Evolutionary conservation across 164 flowering plant genomes (phyloP).

Genomic region (Vitis labrusca): DNA sequence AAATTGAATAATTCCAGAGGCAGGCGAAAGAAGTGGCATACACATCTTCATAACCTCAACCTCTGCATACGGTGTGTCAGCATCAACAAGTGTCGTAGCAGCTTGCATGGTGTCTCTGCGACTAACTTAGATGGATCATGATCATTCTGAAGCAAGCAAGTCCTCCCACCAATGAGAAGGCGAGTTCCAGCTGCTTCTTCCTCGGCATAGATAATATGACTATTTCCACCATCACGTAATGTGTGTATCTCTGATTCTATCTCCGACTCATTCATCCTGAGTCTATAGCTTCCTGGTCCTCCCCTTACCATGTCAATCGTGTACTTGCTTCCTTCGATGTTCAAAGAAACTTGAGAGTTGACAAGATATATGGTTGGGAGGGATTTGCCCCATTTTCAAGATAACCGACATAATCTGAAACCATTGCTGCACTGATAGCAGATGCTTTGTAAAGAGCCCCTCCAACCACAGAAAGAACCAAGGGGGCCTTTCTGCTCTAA

Average conservation of each 20-base stretch:
- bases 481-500: slow-evolving; percentile 99
- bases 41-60: slow-evolving; percentile 99
- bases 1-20: slow-evolving; percentile 85
- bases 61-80: slow-evolving; percentile 96
- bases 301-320: slow-evolving; percentile 93
- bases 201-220: slow-evolving; percentile 98
- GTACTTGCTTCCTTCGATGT: slow-evolving; percentile 98
- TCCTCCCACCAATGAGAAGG: slow-evolving; percentile 98
- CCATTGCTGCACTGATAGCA: slow-evolving; percentile 89
- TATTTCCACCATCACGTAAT: slow-evolving; percentile 98
- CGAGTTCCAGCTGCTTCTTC: slow-evolving; percentile 99
- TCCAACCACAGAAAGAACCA: slow-evolving; percentile 99
- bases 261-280: slow-evolving; percentile 85
- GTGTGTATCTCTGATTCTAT: slow-evolving; percentile 97
- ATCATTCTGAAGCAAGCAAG: slow-evolving; percentile 99
- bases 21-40: slow-evolving; percentile 98
- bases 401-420: slow-evolving; percentile 96
- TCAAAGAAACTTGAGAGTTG: slow-evolving; percentile 84
- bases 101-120: slow-evolving; percentile 99
- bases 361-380: slow-evolving; percentile 98
- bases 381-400: slow-evolving; percentile 98
- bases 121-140: slow-evolving; percentile 98
- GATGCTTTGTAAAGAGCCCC: slow-evolving; percentile 98
- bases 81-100: slow-evolving; percentile 87
- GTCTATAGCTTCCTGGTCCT: slow-evolving; percentile 90